A percentile compares a stretch with the other conserved stretches of the same genome.
Evolutionary conservation across 345 rosid species (phyloP).

Genomic region (Aegle marmelos): DNA sequence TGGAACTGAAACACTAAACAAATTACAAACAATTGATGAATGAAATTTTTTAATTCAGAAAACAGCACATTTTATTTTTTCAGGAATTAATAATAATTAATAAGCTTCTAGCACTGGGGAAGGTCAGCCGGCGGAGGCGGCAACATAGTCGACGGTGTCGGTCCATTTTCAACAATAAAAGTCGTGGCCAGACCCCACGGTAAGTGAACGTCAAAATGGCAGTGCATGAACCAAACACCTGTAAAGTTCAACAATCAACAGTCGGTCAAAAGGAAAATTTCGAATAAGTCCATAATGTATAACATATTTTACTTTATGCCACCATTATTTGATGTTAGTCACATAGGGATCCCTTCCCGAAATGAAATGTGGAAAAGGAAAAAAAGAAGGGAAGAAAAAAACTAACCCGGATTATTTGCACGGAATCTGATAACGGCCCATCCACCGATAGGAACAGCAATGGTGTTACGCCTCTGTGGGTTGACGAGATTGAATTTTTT

Average conservation of each 20-base stretch:
- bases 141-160: slow-evolving; percentile 40
- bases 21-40: background rate
- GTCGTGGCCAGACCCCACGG: slow-evolving; percentile 57
- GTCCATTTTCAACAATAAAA: slow-evolving; percentile 60
- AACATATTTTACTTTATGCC: background rate
- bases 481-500: slow-evolving; percentile 55
- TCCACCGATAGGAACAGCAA: slow-evolving; percentile 79
- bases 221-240: slow-evolving; percentile 79
- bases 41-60: background rate
- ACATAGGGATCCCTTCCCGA: background rate
- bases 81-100: background rate
- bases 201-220: slow-evolving; percentile 67
- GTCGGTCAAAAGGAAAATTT: background rate
- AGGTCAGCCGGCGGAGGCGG: slow-evolving; percentile 76
- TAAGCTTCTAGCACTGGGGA: slow-evolving; percentile 43
- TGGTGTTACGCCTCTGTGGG: slow-evolving; percentile 70
- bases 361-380: background rate
- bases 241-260: background rate
- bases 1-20: background rate
- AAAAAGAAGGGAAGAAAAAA: background rate
- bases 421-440: slow-evolving; percentile 81
- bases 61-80: too few species aligned
- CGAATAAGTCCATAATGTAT: background rate
- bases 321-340: background rate
- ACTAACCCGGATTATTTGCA: slow-evolving; percentile 83